These are phyloP conservation scores for Botrytis tulipae DNA, from an alignment of 2,329 filamentous ascomycete genomes.

Conservation along the genomic window DNA sequence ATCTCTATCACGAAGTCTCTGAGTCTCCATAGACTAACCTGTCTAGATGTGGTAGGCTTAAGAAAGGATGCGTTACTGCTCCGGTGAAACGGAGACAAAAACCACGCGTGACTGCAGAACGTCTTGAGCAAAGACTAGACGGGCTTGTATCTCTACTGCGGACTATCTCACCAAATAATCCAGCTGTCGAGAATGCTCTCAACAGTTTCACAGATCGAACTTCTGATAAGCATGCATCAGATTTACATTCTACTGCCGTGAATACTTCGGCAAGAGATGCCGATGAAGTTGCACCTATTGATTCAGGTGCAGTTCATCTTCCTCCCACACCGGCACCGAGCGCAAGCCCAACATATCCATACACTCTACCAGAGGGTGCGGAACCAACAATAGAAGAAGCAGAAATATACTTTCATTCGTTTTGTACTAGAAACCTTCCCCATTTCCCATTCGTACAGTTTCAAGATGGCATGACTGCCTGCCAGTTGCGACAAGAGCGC, in stretches of 20 bases:
- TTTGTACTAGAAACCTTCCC: constrained; percentile 44
- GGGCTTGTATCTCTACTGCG: constrained; percentile 21
- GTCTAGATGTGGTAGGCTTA: constrained; percentile 24
- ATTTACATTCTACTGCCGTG: neutral
- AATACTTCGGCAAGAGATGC: neutral
- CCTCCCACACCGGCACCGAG: constrained; percentile 9
- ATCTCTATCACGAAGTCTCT: neutral
- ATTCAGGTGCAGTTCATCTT: neutral
- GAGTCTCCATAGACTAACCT: neutral
- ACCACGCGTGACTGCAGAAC: constrained; percentile 22
- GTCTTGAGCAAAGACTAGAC: constrained; percentile 27
- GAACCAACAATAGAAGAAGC: constrained; percentile 39
- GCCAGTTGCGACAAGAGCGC: constrained; percentile 41
- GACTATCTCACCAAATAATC: constrained; percentile 16
- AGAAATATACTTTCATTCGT: constrained; percentile 44
- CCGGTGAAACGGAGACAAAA: constrained; percentile 19
- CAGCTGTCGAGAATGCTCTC: constrained; percentile 12
- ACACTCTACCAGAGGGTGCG: neutral
- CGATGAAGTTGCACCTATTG: neutral
- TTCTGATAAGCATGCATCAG: neutral
- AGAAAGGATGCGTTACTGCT: constrained; percentile 22
- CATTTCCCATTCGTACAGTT: constrained; percentile 50
- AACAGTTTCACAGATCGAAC: neutral
- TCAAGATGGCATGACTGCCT: constrained; percentile 41
- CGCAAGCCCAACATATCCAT: neutral